These are phyloP conservation scores for Cephalotrichum gorgonifer DNA, from an alignment of 2,329 filamentous ascomycete genomes.

Conservation along the genomic window DNA sequence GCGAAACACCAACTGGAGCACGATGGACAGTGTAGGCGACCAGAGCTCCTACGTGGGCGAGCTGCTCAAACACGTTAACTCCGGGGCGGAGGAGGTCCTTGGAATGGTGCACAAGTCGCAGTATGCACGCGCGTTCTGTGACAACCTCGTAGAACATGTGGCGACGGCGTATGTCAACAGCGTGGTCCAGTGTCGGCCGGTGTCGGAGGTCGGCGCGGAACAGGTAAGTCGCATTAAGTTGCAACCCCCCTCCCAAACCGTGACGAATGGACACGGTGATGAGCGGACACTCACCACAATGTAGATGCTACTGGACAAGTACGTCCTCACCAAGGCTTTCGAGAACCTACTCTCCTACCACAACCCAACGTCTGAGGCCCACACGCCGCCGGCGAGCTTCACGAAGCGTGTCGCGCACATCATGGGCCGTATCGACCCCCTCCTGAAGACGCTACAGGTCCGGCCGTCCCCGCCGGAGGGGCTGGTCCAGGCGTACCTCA, in stretches of 20 bases:
- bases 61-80: constrained; percentile 63
- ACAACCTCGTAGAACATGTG: constrained; percentile 86
- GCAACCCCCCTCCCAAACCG: background rate
- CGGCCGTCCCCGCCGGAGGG: constrained; percentile 84
- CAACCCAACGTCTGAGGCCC: constrained; percentile 27
- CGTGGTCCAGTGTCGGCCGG: constrained; percentile 79
- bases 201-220: constrained; percentile 89
- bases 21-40: constrained; percentile 85
- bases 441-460: constrained; percentile 95
- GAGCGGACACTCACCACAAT: constrained; percentile 16
- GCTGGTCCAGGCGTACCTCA: constrained; percentile 91
- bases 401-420: constrained; percentile 75
- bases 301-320: constrained; percentile 91
- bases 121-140: constrained; percentile 88
- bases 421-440: constrained; percentile 79
- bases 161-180: constrained; percentile 70
- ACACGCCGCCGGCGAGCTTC: constrained; percentile 48
- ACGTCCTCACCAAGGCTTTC: constrained; percentile 74
- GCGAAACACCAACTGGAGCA: constrained; percentile 91
- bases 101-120: constrained; percentile 76
- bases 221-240: constrained; percentile 51
- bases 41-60: constrained; percentile 87
- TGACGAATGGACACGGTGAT: background rate
- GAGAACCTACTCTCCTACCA: constrained; percentile 58
- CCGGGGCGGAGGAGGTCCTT: constrained; percentile 64